A percentile compares a stretch with the other conserved stretches of the same genome.
Evolutionary conservation across 345 rosid species (phyloP).

Genomic region (Excoecaria cochinchinensis): DNA sequence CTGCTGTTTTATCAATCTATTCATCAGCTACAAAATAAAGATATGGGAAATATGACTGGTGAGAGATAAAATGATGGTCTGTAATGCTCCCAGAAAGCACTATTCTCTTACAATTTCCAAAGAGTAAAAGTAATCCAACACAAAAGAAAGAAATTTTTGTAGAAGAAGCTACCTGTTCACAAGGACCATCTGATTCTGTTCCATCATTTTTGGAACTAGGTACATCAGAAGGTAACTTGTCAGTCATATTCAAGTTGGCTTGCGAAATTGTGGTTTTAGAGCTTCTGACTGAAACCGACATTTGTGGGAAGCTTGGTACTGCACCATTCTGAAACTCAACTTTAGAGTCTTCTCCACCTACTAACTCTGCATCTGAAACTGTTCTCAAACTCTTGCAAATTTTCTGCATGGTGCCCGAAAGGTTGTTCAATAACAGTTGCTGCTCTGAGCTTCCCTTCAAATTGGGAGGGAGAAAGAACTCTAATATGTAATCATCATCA

Average conservation of each 20-base stretch:
- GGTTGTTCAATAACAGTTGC: slow-evolving; percentile 74
- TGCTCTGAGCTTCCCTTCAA: slow-evolving; percentile 77
- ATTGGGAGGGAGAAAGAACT: slow-evolving; percentile 77
- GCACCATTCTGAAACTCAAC: slow-evolving; percentile 31
- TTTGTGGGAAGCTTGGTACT: slow-evolving; percentile 28
- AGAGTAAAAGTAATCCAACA: slow-evolving; percentile 11
- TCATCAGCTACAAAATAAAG: slow-evolving; percentile 36
- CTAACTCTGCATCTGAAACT: slow-evolving; percentile 54
- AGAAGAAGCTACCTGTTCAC: slow-evolving; percentile 45
- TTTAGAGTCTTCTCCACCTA: slow-evolving; percentile 29
- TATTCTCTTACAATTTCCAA: neutral
- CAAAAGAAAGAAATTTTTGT: neutral
- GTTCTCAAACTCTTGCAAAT: slow-evolving; percentile 76
- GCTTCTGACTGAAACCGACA: slow-evolving; percentile 32
- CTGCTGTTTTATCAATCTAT: slow-evolving; percentile 38
- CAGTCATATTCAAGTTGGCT: slow-evolving; percentile 35
- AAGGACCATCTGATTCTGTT: slow-evolving; percentile 34
- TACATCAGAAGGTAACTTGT: slow-evolving; percentile 26
- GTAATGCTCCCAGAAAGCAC: neutral
- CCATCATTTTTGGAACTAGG: slow-evolving; percentile 39
- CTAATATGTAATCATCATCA: slow-evolving; percentile 68
- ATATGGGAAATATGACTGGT: neutral
- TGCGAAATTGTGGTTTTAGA: slow-evolving; percentile 35
- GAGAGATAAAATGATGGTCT: neutral
- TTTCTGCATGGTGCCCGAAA: slow-evolving; percentile 83